These are phyloP conservation scores for Globisporangium apiculatum DNA, from an alignment of 352 stramenopile species.

Conservation along the genomic window DNA sequence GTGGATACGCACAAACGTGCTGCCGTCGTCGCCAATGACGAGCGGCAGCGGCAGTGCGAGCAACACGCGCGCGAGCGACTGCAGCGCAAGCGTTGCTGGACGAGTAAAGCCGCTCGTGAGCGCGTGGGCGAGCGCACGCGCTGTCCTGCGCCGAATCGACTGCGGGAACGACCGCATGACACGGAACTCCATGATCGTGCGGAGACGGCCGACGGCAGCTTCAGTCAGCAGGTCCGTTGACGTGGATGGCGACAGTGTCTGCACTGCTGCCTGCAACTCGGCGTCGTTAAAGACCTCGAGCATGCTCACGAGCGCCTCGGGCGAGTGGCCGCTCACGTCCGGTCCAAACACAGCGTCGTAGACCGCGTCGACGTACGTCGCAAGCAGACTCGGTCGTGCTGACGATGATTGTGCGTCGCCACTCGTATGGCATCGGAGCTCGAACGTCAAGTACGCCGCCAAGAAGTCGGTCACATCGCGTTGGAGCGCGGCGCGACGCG, in stretches of 20 bases:
- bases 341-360: constrained; percentile 50
- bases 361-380: constrained; percentile 25
- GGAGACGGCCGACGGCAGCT: constrained; percentile 36
- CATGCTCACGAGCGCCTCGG: constrained; percentile 64
- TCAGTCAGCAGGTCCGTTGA: constrained; percentile 18
- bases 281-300: constrained; percentile 46
- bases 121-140: constrained; percentile 34
- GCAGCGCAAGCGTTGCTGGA: constrained; percentile 23
- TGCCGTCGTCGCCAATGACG: constrained; percentile 21
- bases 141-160: constrained; percentile 44
- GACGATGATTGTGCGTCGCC: neutral
- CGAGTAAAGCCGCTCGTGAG: constrained; percentile 63
- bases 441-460: constrained; percentile 28
- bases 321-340: constrained; percentile 42
- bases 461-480: constrained; percentile 26
- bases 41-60: constrained; percentile 39
- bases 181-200: constrained; percentile 68
- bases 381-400: constrained; percentile 7
- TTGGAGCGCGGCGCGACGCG: constrained; percentile 31
- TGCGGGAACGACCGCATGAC: constrained; percentile 72
- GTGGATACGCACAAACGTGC: constrained; percentile 21
- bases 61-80: constrained; percentile 36
- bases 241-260: neutral
- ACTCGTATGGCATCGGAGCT: constrained; percentile 3
- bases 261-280: constrained; percentile 13